Base-by-base conservation (phyloP, 441 rosid species). In the Pelargonium fulgidum region DNA sequence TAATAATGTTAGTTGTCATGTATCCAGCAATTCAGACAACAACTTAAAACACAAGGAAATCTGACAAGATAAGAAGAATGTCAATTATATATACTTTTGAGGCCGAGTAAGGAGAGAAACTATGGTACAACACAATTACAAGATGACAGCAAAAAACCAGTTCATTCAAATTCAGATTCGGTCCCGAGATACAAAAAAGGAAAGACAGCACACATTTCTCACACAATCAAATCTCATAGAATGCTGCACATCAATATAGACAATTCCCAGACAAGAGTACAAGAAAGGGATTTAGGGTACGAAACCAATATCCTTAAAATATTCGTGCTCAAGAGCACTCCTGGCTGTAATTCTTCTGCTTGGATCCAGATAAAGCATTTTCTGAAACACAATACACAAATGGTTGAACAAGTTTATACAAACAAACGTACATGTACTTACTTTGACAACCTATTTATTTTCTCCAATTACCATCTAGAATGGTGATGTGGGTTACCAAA, bases 361-460 rank as follows among this genome's bases (percentile, higher is more conserved):
- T 26, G 97, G 98, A 81, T 93, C 98, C 89, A 91, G 79, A 81
- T 85, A 75, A 8, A 93, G 91, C 98, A 91, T 93, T 93, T 88
- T 89, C 98, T 93, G 90, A 39, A 69, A 79, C 8, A 62, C 22
- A 19, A 70, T 7, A 58, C 54, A 48, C 54, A 11, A 11, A 12
- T 48, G 3, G 13, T 48, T 11, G n/a, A 48, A 11, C 3, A 48
- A n/a, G n/a, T 16, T 11, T 3, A 3, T 48, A 3, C 14, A 48
- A 3, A 48, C 13, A 48, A 11, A 11, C 10, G 47, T 42, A 11
- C 6, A 42, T 42, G 47, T 42, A 42, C 11, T 48, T 48, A 1
- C 3, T 48, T 48, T 48, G n/a, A 48, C 54, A 48, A 47, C 2
- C 14, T 12, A 48, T 10, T 48, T 10, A 48, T 48, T 48, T 48